Evolutionary conservation across 2,329 filamentous ascomycete species (phyloP).

Genomic region (Botrytis galanthina): DNA sequence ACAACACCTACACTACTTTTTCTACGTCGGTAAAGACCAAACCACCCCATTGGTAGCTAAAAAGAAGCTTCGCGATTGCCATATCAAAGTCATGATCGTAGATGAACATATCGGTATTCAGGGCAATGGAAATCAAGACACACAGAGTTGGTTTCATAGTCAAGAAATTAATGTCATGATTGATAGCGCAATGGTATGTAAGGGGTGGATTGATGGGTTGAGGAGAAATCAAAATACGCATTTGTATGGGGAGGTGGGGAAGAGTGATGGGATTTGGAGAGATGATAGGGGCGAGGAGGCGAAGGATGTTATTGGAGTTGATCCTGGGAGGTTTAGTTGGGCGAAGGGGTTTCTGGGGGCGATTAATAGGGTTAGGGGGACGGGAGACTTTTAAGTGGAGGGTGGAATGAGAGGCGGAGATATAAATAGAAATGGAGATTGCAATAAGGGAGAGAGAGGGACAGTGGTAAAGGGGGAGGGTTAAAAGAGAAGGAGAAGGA

Average conservation of each 20-base stretch:
- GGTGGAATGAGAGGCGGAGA: too few species aligned
- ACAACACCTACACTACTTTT: conserved; percentile 57
- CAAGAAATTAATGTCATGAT: conserved; percentile 78
- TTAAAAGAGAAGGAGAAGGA: not conserved
- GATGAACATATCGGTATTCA: conserved; percentile 68
- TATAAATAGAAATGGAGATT: accelerated
- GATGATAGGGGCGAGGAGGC: conserved; percentile 49
- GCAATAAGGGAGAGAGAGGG: too few species aligned
- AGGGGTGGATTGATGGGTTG: conserved; percentile 60
- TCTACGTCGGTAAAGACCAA: conserved; percentile 75
- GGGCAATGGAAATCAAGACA: conserved; percentile 78
- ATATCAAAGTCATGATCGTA: conserved; percentile 74
- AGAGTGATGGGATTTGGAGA: conserved; percentile 61
- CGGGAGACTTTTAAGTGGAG: conserved; percentile 48
- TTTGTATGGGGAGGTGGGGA: conserved; percentile 52
- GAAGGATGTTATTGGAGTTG: conserved; percentile 49
- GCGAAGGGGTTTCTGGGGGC: conserved; percentile 56
- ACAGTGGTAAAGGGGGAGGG: too few species aligned
- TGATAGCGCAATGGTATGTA: conserved; percentile 61
- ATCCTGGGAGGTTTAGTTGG: conserved; percentile 57
- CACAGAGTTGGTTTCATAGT: conserved; percentile 74
- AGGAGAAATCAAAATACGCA: conserved; percentile 66
- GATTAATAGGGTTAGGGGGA: conserved; percentile 55
- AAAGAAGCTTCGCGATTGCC: conserved; percentile 66
- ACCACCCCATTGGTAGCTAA: conserved; percentile 62